Evolutionary conservation across 768 basidiomycete species (phyloP).

Genomic region (Pleurotus salmoneostramineus): DNA sequence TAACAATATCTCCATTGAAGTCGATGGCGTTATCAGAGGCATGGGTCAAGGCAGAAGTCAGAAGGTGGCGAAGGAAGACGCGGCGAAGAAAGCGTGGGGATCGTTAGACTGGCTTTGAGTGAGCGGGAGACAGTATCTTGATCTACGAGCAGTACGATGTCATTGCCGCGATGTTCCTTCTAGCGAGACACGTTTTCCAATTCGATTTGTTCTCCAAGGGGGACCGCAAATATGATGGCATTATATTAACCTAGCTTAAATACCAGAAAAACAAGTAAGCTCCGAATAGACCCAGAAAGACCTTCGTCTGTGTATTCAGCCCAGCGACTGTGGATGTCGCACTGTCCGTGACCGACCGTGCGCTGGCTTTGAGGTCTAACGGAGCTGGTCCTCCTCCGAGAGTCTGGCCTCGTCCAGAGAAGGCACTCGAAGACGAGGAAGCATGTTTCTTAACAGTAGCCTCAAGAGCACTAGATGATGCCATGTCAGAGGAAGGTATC

Average conservation of each 20-base stretch:
- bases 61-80: constrained; percentile 66
- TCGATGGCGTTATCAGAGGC: constrained; percentile 47
- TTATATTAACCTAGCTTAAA: constrained; percentile 26
- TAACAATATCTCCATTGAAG: constrained; percentile 22
- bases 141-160: no score
- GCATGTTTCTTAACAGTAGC: constrained; percentile 53
- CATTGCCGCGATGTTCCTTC: no score
- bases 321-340: constrained; percentile 36
- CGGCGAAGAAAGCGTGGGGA: constrained; percentile 54
- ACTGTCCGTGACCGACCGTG: constrained; percentile 26
- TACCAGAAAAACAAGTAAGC: constrained; percentile 63
- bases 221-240: neutral
- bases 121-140: no score
- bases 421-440: constrained; percentile 38
- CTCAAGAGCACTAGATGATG: constrained; percentile 54
- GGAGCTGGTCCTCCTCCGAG: constrained; percentile 49
- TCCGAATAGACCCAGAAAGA: constrained; percentile 57
- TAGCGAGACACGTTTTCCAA: no score
- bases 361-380: constrained; percentile 28
- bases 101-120: constrained; percentile 38
- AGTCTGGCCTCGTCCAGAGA: constrained; percentile 72
- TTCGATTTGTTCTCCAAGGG: no score
- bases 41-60: constrained; percentile 52
- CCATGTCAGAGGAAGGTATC: neutral
- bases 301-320: constrained; percentile 64